Evolutionary conservation across 805 yeast species (phyloP).

Genomic region (Myxozyma neotropica): DNA sequence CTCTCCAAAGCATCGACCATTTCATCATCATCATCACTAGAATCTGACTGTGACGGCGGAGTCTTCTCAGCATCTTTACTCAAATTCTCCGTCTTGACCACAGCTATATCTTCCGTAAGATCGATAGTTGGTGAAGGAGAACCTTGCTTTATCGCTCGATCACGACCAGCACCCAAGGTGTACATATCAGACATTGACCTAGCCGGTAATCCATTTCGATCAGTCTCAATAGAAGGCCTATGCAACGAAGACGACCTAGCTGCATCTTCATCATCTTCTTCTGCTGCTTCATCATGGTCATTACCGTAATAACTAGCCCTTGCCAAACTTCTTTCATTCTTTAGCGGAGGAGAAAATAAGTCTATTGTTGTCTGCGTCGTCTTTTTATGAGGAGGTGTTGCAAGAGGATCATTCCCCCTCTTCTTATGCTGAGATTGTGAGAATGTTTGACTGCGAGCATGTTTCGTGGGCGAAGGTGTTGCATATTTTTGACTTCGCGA

Average conservation of each 20-base stretch:
- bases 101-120: background rate
- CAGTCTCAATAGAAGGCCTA: too few species aligned
- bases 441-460: too few species aligned
- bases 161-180: too few species aligned
- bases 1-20: slow-evolving; percentile 9
- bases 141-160: too few species aligned
- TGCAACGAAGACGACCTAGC: too few species aligned
- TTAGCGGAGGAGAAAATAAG: background rate
- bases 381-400: background rate
- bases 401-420: too few species aligned
- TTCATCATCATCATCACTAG: background rate
- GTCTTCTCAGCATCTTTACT: background rate
- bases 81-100: background rate
- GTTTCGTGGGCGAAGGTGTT: background rate
- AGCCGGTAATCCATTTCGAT: too few species aligned
- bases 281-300: background rate
- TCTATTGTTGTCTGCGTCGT: background rate
- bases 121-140: too few species aligned
- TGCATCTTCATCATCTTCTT: background rate
- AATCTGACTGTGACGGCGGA: background rate
- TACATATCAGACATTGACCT: too few species aligned
- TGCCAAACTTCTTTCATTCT: background rate
- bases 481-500: background rate
- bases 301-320: background rate
- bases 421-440: too few species aligned